These are phyloP conservation scores for Sarocladium strictum DNA, from an alignment of 2,329 filamentous ascomycete genomes.

Conservation along the genomic window DNA sequence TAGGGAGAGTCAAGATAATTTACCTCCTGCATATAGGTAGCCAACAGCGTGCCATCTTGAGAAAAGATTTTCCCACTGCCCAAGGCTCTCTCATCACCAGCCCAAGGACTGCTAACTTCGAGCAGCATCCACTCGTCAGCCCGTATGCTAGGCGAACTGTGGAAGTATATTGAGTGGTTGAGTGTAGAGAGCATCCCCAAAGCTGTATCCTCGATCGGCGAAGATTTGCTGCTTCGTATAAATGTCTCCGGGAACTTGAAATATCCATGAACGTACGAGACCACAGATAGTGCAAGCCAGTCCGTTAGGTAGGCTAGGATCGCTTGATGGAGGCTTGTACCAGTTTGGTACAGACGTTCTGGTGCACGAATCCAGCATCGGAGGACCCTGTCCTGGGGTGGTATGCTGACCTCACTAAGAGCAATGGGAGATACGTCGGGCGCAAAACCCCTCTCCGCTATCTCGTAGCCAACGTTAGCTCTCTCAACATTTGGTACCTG, in stretches of 20 bases:
- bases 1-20: not conserved
- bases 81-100: not conserved
- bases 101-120: not conserved
- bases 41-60: not conserved
- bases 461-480: not conserved
- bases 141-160: not conserved
- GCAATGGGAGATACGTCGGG: not conserved
- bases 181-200: not conserved
- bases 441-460: not conserved
- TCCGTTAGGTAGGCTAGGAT: not conserved
- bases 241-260: not conserved
- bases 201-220: not conserved
- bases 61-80: not conserved
- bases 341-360: not conserved
- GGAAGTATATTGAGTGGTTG: not conserved
- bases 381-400: not conserved
- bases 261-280: not conserved
- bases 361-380: not conserved
- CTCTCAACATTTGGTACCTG: not conserved
- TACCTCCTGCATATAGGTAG: not conserved
- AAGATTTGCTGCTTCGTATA: not conserved
- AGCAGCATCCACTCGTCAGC: not conserved
- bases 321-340: not conserved
- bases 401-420: not conserved
- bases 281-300: not conserved